Evolutionary conservation across 1,284 basidiomycete genomes (phyloP).

Genomic region (Anthracocystis setariae): DNA sequence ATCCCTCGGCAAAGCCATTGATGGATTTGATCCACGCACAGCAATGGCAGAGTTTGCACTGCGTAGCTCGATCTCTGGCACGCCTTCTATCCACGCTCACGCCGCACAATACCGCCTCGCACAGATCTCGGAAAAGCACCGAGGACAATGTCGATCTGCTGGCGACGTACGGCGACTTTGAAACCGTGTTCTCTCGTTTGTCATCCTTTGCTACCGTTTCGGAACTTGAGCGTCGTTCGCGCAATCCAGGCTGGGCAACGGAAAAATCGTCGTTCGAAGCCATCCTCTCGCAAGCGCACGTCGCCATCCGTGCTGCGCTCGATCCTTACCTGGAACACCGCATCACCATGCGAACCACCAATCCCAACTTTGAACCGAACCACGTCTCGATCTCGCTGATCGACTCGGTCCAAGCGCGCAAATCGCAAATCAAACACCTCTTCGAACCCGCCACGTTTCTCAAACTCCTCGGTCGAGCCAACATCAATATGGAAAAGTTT

Average conservation of each 20-base stretch:
- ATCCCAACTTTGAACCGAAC: constrained; percentile 74
- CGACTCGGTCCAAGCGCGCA: constrained; percentile 66
- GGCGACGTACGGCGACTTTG: constrained; percentile 26
- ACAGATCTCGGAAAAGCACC: not conserved
- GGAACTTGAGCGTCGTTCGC: constrained; percentile 55
- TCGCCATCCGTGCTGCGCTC: constrained; percentile 37
- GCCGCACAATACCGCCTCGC: constrained; percentile 5
- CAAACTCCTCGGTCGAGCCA: constrained; percentile 80
- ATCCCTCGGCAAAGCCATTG: constrained; percentile 73
- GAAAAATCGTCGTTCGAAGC: constrained; percentile 43
- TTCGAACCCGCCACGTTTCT: constrained; percentile 81
- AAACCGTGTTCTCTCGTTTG: constrained; percentile 38
- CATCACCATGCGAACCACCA: constrained; percentile 76
- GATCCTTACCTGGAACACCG: constrained; percentile 67
- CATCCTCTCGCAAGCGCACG: constrained; percentile 32
- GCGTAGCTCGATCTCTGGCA: constrained; percentile 25
- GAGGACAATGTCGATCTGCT: constrained; percentile 7
- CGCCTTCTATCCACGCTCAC: constrained; percentile 24
- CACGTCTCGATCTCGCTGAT: constrained; percentile 70
- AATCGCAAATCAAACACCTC: constrained; percentile 73
- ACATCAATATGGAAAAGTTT: constrained; percentile 84
- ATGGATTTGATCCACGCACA: constrained; percentile 57
- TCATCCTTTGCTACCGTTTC: constrained; percentile 59
- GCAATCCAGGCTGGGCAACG: constrained; percentile 60
- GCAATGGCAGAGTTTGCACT: constrained; percentile 41